phyloP scores from a whole-genome alignment of 371 early-diverging fungal genomes.

The Mortierella sp. region DNA sequence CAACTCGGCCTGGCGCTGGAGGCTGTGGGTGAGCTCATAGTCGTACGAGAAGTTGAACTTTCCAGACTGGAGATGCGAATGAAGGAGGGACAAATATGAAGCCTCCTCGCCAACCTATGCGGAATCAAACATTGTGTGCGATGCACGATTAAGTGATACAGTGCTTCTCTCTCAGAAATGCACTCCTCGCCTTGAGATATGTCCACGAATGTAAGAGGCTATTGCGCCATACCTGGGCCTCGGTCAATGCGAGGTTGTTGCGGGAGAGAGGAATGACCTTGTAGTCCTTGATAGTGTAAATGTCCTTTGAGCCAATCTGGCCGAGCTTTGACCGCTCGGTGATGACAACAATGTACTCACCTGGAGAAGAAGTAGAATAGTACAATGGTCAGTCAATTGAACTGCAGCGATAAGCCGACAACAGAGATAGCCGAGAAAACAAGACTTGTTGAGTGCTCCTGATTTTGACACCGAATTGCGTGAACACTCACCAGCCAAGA shows the following conservation, averaged over 20 bases:
- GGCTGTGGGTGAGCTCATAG: constrained; percentile 86
- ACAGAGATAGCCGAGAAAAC: neutral
- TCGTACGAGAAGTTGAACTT: constrained; percentile 90
- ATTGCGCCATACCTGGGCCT: constrained; percentile 61
- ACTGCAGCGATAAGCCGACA: neutral
- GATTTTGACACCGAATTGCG: neutral
- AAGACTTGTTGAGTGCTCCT: neutral
- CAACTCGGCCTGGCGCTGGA: constrained; percentile 78
- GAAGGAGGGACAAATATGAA: constrained; percentile 78
- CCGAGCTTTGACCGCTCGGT: constrained; percentile 83
- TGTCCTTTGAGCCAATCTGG: constrained; percentile 71
- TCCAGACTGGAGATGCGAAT: constrained; percentile 75
- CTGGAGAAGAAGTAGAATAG: constrained; percentile 53
- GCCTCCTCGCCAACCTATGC: constrained; percentile 80
- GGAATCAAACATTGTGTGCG: neutral
- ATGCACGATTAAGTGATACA: neutral
- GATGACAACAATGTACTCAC: constrained; percentile 88
- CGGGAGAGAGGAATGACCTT: constrained; percentile 80
- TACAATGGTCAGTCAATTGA: neutral
- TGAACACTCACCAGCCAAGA: constrained; percentile 73
- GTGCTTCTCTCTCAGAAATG: neutral
- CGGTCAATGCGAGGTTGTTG: constrained; percentile 62
- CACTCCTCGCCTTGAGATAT: neutral
- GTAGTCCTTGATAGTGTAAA: constrained; percentile 82
- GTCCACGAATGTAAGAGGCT: neutral